A percentile compares a stretch with the other conserved stretches of the same genome.
Evolutionary conservation across 179 eudicot genomes (phyloP).

Genomic region (Pouteria campechiana): DNA sequence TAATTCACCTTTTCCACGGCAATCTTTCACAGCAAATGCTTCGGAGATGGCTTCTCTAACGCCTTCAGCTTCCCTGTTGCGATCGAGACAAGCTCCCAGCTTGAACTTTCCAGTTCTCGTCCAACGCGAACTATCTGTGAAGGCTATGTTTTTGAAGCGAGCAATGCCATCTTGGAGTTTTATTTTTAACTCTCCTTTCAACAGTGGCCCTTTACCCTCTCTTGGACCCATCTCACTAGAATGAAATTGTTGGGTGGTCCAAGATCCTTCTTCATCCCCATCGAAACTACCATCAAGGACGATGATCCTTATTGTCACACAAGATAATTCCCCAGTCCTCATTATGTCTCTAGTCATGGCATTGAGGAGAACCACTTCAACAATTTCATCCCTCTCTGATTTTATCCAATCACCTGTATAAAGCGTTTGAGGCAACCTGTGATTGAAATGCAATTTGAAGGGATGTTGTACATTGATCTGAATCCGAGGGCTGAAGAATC

Average conservation of each 20-base stretch:
- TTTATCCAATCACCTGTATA: too few species aligned
- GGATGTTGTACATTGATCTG: too few species aligned
- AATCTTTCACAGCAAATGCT: slow-evolving; percentile 15
- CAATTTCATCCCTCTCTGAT: too few species aligned
- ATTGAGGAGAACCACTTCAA: too few species aligned
- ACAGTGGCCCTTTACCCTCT: slow-evolving; percentile 8
- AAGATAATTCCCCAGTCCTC: slow-evolving; percentile 10
- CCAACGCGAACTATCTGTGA: slow-evolving; percentile 15
- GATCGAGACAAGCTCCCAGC: slow-evolving; percentile 10
- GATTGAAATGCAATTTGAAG: too few species aligned
- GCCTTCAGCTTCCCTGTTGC: background rate
- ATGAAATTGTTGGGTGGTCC: slow-evolving; percentile 4
- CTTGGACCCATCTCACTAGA: slow-evolving; percentile 2
- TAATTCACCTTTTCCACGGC: slow-evolving; percentile 9
- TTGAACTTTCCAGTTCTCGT: slow-evolving; percentile 6
- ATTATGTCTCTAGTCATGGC: slow-evolving; percentile 3
- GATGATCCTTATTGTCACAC: slow-evolving; percentile 3
- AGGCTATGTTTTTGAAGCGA: background rate
- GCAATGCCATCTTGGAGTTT: slow-evolving; percentile 10
- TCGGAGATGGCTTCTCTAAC: slow-evolving; percentile 12
- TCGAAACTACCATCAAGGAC: slow-evolving; percentile 12
- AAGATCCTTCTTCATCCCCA: slow-evolving; percentile 5
- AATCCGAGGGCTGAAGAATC: too few species aligned
- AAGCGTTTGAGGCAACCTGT: too few species aligned
- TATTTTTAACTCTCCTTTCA: slow-evolving; percentile 7